phyloP scores from a whole-genome alignment of 2,329 filamentous ascomycete genomes.

The Clonostachys rhizophaga region DNA sequence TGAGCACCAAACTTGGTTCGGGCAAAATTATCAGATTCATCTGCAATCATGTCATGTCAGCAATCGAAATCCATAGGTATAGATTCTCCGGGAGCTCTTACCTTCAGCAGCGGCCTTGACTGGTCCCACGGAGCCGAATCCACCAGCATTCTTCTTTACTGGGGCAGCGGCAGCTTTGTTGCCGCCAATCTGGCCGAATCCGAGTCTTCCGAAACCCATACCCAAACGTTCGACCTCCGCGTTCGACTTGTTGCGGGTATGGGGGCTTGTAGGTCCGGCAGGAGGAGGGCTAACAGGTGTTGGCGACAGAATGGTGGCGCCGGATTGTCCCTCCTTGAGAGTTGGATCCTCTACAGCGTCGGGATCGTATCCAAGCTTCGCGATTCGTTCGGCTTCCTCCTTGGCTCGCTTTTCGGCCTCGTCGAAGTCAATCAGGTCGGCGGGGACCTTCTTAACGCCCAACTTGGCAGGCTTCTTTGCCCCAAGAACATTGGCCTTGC shows the following conservation, averaged over 20 bases:
- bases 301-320: constrained; percentile 63
- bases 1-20: constrained; percentile 85
- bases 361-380: constrained; percentile 91
- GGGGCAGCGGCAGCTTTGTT: constrained; percentile 44
- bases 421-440: constrained; percentile 87
- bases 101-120: constrained; percentile 67
- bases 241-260: constrained; percentile 56
- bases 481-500: constrained; percentile 81
- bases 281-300: constrained; percentile 66
- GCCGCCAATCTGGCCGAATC: constrained; percentile 80
- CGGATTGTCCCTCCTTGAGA: constrained; percentile 30
- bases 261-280: constrained; percentile 34
- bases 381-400: constrained; percentile 94
- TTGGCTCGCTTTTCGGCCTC: constrained; percentile 96
- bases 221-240: constrained; percentile 85
- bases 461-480: constrained; percentile 80
- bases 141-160: constrained; percentile 70
- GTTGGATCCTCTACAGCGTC: constrained; percentile 69
- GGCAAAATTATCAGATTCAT: constrained; percentile 78
- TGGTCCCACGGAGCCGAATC: constrained; percentile 81
- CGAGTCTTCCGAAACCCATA: constrained; percentile 80
- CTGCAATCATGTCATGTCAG: constrained; percentile 25
- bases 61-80: background rate
- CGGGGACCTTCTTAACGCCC: constrained; percentile 85
- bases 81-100: constrained; percentile 27